Percentiles rank a stretch among this genome's conserved stretches.
These are phyloP conservation scores for Perkinsus chesapeaki DNA, from an alignment of 169 alveolate genomes.

Conservation along the genomic window DNA sequence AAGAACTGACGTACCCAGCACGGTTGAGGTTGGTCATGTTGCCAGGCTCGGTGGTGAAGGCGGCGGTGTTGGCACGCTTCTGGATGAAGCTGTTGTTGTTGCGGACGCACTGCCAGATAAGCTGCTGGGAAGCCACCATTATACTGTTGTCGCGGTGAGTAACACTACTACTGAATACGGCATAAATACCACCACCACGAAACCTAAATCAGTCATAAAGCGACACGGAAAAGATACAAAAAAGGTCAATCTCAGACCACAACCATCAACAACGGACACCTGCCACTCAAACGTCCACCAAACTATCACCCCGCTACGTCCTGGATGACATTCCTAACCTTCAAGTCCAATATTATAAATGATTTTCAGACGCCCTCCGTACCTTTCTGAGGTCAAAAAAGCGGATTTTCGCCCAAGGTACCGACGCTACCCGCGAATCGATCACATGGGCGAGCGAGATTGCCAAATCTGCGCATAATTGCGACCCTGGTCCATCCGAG, in stretches of 20 bases:
- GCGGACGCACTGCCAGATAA: not conserved
- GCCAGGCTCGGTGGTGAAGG: not conserved
- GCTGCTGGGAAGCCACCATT: not conserved
- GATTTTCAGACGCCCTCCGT: not conserved
- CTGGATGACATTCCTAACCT: not conserved
- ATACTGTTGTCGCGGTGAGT: not conserved
- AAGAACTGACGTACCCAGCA: not conserved
- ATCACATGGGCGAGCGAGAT: not conserved
- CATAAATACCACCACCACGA: not conserved
- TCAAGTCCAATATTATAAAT: not conserved
- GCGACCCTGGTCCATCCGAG: not conserved
- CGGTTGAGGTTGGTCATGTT: constrained; percentile 4
- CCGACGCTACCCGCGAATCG: not conserved
- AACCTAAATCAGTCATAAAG: not conserved
- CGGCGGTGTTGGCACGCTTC: constrained; percentile 6
- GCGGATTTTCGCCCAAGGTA: not conserved
- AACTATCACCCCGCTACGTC: no score
- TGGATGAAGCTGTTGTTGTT: not conserved
- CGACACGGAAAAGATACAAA: no score
- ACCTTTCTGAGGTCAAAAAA: not conserved
- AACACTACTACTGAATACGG: not conserved
- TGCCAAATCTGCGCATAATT: not conserved
- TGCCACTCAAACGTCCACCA: no score
- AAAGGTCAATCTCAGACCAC: no score
- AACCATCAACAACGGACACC: not conserved